Base-by-base conservation (phyloP, 768 basidiomycete species). In the Lyophyllum shimeji region DNA sequence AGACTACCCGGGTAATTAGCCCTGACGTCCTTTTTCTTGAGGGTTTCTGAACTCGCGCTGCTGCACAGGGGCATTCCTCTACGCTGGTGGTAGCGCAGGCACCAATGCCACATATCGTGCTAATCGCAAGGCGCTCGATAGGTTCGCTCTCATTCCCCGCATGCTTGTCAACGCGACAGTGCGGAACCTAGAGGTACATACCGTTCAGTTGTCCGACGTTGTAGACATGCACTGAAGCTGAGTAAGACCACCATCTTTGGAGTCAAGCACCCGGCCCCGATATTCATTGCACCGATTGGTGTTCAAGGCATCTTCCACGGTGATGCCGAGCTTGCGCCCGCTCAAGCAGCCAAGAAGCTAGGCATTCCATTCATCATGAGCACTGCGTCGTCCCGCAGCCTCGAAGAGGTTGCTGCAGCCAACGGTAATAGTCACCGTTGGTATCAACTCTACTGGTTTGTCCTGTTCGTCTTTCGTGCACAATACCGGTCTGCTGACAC, bases 361-460 rank as follows among this genome's bases (percentile, higher is more conserved):
- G 80, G 81, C 0, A 71, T 94, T 3, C 86, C 90, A 0, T 86
- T 80, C 63, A 84, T 88, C 60, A 78, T 95, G 70, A 91, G 89
- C 61, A 87, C 90, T 0, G 90, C 91, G 3, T 79, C 87, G 1
- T 75, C 80, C 25, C 82, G 87, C 23, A 81, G 84, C 9, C 87
- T 94, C 56, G 91, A 93, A 66, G 82, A 83, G 43, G 85, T 93
- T 5, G 93, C 85, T 2, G 65, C 76, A 40, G 92, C 83, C 24
- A 91, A 86, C 60, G 88, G 85, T 6, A 72, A 81, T 49, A 82
- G 86, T 0, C 76, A 81, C 29, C 76, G 90, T 31, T 93, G 90
- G 89, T 93, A 82, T 67, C 91, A 93, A 66, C 78, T 93, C 0
- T 93, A 93, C 67, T 90, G 90, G 88, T 86, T 49, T 56, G 72